These are phyloP conservation scores for Albizia julibrissin DNA, from an alignment of 306 rosid species.

Conservation along the genomic window DNA sequence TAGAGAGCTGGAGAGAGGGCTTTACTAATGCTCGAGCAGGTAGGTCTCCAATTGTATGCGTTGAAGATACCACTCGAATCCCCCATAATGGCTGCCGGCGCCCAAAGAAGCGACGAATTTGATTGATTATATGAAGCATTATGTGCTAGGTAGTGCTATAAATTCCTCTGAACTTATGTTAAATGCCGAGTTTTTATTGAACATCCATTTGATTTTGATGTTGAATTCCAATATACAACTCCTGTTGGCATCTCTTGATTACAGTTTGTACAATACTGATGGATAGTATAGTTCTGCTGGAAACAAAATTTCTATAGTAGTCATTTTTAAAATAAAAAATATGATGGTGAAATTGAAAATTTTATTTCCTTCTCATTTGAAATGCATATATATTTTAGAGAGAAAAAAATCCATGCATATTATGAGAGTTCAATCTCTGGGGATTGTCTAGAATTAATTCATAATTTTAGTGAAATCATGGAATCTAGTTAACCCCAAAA, in stretches of 20 bases:
- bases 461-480: no score
- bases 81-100: constrained; percentile 77
- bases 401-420: no score
- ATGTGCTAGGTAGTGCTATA: not conserved
- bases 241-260: not conserved
- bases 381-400: no score
- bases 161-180: constrained; percentile 11
- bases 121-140: constrained; percentile 12
- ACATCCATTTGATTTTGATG: constrained; percentile 23
- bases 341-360: no score
- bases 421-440: no score
- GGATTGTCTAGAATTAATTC: no score
- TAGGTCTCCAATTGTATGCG: constrained; percentile 55
- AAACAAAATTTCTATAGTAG: not conserved
- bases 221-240: not conserved
- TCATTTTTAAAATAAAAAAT: no score
- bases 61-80: constrained; percentile 69
- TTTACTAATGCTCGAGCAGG: constrained; percentile 54
- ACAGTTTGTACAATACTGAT: constrained; percentile 2
- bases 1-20: constrained; percentile 76
- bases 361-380: no score
- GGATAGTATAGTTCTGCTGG: not conserved
- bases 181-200: constrained; percentile 21
- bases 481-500: no score
- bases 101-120: constrained; percentile 59